phyloP scores from a whole-genome alignment of 2,329 filamentous ascomycete genomes.

The Macroventuria anomochaeta region DNA sequence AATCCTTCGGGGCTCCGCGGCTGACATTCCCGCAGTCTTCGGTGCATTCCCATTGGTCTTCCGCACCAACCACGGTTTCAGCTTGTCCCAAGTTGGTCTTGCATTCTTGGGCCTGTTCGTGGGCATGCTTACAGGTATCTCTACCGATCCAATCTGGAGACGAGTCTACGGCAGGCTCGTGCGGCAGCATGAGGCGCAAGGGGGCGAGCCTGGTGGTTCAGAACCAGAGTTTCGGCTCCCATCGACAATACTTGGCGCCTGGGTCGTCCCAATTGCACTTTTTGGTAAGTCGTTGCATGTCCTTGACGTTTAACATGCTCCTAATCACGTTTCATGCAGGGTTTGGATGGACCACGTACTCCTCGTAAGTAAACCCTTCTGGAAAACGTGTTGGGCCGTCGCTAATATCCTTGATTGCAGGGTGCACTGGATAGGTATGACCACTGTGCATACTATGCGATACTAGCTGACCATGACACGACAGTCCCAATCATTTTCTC shows the following conservation, averaged over 20 bases:
- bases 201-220: constrained; percentile 62
- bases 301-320: constrained; percentile 31
- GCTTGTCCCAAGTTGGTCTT: constrained; percentile 79
- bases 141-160: constrained; percentile 71
- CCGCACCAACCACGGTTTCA: constrained; percentile 73
- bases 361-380: constrained; percentile 70
- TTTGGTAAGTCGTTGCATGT: constrained; percentile 65
- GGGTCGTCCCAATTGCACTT: constrained; percentile 79
- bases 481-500: constrained; percentile 59
- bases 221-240: constrained; percentile 90
- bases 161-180: constrained; percentile 65
- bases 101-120: constrained; percentile 71
- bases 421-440: constrained; percentile 59
- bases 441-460: constrained; percentile 32
- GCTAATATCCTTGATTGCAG: constrained; percentile 45
- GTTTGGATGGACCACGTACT: constrained; percentile 85
- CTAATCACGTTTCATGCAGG: constrained; percentile 48
- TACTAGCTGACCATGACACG: constrained; percentile 43
- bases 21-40: constrained; percentile 17
- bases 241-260: constrained; percentile 68
- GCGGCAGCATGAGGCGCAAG: constrained; percentile 58
- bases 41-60: constrained; percentile 87
- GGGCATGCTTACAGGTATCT: constrained; percentile 70
- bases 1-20: constrained; percentile 71
- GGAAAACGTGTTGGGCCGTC: constrained; percentile 57